Evolutionary conservation across 352 stramenopile genomes (phyloP).

Genomic region (Globisporangium abappressorium): DNA sequence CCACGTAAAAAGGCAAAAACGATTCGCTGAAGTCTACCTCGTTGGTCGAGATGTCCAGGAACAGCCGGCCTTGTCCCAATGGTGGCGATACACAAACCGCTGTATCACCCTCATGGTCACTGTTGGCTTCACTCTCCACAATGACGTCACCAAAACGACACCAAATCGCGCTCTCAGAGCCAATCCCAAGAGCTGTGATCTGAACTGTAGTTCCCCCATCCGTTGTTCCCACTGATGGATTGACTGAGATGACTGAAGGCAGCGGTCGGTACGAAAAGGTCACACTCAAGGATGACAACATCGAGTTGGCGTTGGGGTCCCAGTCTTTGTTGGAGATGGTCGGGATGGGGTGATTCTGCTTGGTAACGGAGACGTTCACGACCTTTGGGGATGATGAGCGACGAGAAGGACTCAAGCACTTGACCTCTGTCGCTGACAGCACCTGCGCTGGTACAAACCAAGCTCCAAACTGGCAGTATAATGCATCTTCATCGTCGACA

Average conservation of each 20-base stretch:
- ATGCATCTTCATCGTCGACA: background rate
- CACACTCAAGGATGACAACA: constrained; percentile 4
- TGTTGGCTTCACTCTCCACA: constrained; percentile 17
- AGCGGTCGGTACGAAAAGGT: constrained; percentile 37
- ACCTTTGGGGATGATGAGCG: constrained; percentile 13
- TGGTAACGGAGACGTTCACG: constrained; percentile 29
- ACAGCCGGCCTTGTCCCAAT: constrained; percentile 15
- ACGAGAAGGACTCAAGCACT: constrained; percentile 30
- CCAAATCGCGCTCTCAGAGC: constrained; percentile 17
- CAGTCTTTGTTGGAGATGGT: background rate
- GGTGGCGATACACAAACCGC: constrained; percentile 24
- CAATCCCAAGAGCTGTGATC: constrained; percentile 21
- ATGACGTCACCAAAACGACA: constrained; percentile 37
- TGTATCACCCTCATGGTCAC: background rate
- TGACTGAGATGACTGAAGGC: constrained; percentile 23
- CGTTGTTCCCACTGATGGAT: constrained; percentile 17
- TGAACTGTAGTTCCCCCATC: constrained; percentile 23
- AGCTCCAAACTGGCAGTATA: constrained; percentile 42
- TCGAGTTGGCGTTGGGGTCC: background rate
- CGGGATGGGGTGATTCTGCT: constrained; percentile 1
- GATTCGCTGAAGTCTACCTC: constrained; percentile 44
- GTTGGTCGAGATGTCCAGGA: constrained; percentile 43
- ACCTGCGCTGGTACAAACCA: constrained; percentile 26
- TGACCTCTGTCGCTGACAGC: constrained; percentile 8
- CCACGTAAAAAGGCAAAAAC: constrained; percentile 19